Evolutionary conservation across 2,329 filamentous ascomycete genomes (phyloP).

Genomic region (Pestalotiopsis sp.): DNA sequence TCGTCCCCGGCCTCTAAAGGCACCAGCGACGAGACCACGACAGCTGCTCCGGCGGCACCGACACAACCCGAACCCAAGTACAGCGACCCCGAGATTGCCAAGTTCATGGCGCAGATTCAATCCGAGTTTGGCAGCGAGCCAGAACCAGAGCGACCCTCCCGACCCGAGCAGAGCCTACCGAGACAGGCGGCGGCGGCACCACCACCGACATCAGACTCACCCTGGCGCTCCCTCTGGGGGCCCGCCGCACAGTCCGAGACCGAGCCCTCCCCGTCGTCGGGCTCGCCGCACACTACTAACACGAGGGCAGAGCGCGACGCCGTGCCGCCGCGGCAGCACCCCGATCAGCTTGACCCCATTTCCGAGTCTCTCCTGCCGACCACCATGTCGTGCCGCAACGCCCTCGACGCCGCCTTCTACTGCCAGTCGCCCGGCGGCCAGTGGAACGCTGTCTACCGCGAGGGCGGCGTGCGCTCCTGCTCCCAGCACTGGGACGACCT

Average conservation of each 20-base stretch:
- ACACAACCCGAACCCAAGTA: slow-evolving; percentile 23
- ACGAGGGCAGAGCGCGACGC: slow-evolving; percentile 5
- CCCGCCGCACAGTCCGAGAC: slow-evolving; percentile 27
- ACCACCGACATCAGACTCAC: slow-evolving; percentile 16
- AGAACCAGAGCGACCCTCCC: slow-evolving; percentile 19
- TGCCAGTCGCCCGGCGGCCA: slow-evolving; percentile 91
- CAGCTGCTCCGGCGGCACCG: slow-evolving; percentile 14
- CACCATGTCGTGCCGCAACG: slow-evolving; percentile 83
- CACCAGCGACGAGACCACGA: slow-evolving; percentile 18
- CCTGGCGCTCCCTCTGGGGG: slow-evolving; percentile 30
- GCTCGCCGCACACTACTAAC: slow-evolving; percentile 21
- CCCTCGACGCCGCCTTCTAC: slow-evolving; percentile 93
- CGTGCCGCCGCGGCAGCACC: slow-evolving; percentile 1
- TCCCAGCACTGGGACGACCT: slow-evolving; percentile 89
- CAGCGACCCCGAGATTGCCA: slow-evolving; percentile 55
- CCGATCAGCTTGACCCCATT: slow-evolving; percentile 43
- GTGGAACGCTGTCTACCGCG: slow-evolving; percentile 88
- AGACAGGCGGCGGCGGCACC: not conserved
- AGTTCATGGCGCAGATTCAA: slow-evolving; percentile 48
- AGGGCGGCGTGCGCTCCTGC: slow-evolving; percentile 77
- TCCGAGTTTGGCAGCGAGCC: slow-evolving; percentile 26
- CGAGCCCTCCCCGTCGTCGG: slow-evolving; percentile 28
- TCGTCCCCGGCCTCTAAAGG: slow-evolving; percentile 18
- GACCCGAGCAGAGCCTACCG: slow-evolving; percentile 1
- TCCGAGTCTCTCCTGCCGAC: slow-evolving; percentile 75